Percentiles rank a stretch among this genome's conserved stretches.
phyloP scores from a whole-genome alignment of 1,284 basidiomycete species.

The Ceratobasidium sp. region DNA sequence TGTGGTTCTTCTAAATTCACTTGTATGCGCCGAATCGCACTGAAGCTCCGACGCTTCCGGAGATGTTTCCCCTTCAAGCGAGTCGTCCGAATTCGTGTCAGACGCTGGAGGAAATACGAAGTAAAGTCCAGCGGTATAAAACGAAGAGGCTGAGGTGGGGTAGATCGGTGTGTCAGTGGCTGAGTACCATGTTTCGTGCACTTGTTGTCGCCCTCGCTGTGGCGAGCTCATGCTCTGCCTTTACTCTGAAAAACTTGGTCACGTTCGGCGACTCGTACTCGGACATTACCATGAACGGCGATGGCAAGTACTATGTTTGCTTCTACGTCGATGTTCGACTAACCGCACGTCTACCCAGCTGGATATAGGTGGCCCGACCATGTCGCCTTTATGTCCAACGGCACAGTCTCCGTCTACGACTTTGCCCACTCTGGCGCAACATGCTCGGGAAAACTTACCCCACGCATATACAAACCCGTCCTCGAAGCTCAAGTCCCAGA shows the following conservation, averaged over 20 bases:
- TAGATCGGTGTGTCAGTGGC: too few species aligned
- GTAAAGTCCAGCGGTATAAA: slow-evolving; percentile 18
- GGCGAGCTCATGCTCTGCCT: slow-evolving; percentile 23
- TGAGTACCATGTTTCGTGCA: slow-evolving; percentile 14
- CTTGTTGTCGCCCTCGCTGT: slow-evolving; percentile 18
- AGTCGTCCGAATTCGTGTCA: background rate
- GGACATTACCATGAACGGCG: slow-evolving; percentile 54
- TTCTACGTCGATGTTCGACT: too few species aligned
- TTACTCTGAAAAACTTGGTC: slow-evolving; percentile 36
- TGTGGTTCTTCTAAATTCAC: slow-evolving; percentile 5
- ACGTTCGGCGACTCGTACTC: slow-evolving; percentile 59
- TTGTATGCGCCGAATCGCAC: too few species aligned
- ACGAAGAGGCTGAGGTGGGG: too few species aligned
- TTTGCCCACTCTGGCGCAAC: slow-evolving; percentile 61
- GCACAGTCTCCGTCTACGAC: slow-evolving; percentile 56
- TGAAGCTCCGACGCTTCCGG: too few species aligned
- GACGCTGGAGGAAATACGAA: background rate
- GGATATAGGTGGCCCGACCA: slow-evolving; percentile 58
- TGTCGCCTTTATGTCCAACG: slow-evolving; percentile 54
- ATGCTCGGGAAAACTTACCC: slow-evolving; percentile 61
- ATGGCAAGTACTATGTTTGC: slow-evolving; percentile 47
- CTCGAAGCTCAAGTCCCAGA: slow-evolving; percentile 59
- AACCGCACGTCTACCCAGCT: background rate
- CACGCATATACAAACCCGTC: slow-evolving; percentile 58
- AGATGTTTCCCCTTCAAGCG: slow-evolving; percentile 13